Percentiles rank a stretch among this genome's conserved stretches.
Conservation (phyloP, 1,284 basidiomycete genomes). For the Athelia sp. region DNA sequence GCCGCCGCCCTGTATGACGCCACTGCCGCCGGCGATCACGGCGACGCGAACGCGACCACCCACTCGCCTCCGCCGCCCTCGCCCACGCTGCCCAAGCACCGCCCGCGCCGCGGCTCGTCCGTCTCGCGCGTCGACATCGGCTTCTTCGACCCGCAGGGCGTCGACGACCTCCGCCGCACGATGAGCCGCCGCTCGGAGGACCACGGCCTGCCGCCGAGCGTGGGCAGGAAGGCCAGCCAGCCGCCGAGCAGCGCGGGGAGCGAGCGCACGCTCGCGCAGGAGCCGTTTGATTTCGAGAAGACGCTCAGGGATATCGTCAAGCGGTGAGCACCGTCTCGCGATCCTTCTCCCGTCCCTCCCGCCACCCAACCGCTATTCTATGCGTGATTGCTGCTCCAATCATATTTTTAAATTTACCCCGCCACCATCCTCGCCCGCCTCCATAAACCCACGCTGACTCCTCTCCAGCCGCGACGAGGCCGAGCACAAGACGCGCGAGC, state of each 20-base stretch:
- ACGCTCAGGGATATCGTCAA: constrained; percentile 21
- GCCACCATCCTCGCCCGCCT: too few species aligned
- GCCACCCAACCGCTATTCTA: neutral
- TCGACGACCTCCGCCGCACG: constrained; percentile 23
- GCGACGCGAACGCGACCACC: too few species aligned
- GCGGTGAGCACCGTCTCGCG: constrained; percentile 20
- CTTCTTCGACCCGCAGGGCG: constrained; percentile 28
- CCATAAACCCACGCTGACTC: too few species aligned
- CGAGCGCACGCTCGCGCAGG: neutral
- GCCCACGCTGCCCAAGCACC: neutral
- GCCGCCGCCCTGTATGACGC: too few species aligned
- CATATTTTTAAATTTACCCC: too few species aligned
- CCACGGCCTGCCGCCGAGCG: neutral
- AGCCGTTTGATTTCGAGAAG: constrained; percentile 25
- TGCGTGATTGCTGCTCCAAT: too few species aligned
- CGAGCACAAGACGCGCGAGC: constrained; percentile 25
- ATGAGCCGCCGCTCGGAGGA: constrained; percentile 16
- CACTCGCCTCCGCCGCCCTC: neutral
- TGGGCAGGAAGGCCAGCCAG: neutral
- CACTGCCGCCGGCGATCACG: too few species aligned
- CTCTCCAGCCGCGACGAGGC: constrained; percentile 19
- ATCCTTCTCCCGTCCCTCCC: too few species aligned
- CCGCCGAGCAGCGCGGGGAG: neutral
- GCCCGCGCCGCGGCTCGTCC: constrained; percentile 4
- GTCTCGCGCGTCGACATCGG: constrained; percentile 18